Evolutionary conservation across 1,284 basidiomycete genomes (phyloP).

Genomic region (Trametes hirsuta): DNA sequence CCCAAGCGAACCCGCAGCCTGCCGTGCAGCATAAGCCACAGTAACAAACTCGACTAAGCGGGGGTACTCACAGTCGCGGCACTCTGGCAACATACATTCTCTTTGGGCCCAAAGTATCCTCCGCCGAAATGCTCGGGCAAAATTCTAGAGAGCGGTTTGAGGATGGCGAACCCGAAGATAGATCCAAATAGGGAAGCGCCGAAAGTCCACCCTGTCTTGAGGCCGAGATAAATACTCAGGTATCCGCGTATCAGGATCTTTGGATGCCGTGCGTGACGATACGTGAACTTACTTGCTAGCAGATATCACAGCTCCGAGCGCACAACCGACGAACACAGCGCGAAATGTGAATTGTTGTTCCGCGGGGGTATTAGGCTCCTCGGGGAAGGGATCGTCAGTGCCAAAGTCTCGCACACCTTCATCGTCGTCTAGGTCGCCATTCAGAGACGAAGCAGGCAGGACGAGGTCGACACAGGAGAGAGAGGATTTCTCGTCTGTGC

Average conservation of each 20-base stretch:
- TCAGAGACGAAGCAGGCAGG: neutral
- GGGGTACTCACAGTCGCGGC: conserved; percentile 48
- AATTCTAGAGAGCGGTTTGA: conserved; percentile 59
- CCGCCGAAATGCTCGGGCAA: conserved; percentile 54
- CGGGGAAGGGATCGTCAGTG: conserved; percentile 26
- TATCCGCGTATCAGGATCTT: no score
- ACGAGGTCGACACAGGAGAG: neutral
- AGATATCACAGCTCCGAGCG: conserved; percentile 54
- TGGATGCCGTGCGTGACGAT: no score
- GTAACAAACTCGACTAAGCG: neutral
- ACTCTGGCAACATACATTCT: conserved; percentile 64
- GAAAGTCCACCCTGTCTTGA: conserved; percentile 74
- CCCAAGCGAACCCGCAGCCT: conserved; percentile 58
- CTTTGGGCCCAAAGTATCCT: conserved; percentile 68
- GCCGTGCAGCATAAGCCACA: neutral
- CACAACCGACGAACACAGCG: conserved; percentile 60
- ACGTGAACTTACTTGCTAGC: conserved; percentile 26
- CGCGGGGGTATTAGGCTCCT: conserved; percentile 20
- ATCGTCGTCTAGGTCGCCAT: conserved; percentile 8
- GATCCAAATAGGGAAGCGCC: conserved; percentile 49
- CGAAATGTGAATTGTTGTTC: conserved; percentile 29
- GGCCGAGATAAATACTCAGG: conserved; percentile 56
- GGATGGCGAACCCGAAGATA: conserved; percentile 68
- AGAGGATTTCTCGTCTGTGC: conserved; percentile 1
- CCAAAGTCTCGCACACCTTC: conserved; percentile 18